Percentiles rank a stretch among this genome's conserved stretches.
Evolutionary conservation across 345 rosid genomes (phyloP).

Genomic region (Ailanthus altissimus): DNA sequence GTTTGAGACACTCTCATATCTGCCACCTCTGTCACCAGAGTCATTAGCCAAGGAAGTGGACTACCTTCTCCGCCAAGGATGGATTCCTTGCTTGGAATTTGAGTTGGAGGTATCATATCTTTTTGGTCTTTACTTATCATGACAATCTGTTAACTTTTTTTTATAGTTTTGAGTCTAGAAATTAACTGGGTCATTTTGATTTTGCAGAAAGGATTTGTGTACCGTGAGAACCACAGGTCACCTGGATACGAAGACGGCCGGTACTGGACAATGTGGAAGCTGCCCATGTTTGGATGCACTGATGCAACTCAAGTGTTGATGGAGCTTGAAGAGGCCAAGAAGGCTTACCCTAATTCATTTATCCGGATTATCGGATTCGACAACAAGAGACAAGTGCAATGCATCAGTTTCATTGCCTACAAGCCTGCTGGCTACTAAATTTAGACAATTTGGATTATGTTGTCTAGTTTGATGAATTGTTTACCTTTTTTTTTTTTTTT

Average conservation of each 20-base stretch:
- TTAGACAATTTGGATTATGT: no score
- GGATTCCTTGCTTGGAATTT: conserved; percentile 72
- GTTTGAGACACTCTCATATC: conserved; percentile 50
- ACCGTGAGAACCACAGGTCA: conserved; percentile 36
- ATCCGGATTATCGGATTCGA: conserved; percentile 48
- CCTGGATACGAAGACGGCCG: conserved; percentile 54
- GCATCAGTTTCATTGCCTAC: conserved; percentile 50
- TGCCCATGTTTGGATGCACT: conserved; percentile 56
- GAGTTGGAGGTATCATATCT: conserved; percentile 35
- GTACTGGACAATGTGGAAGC: conserved; percentile 61
- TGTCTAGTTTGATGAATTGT: no score
- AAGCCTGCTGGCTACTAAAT: conserved; percentile 9
- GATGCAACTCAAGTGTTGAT: conserved; percentile 37
- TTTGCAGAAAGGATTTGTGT: conserved; percentile 35
- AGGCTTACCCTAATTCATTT: conserved; percentile 29
- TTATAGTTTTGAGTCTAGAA: neutral
- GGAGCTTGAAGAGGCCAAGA: conserved; percentile 42
- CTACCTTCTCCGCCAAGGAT: conserved; percentile 52
- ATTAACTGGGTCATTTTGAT: neutral
- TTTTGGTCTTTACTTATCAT: no score
- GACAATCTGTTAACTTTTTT: no score
- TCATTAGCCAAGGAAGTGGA: conserved; percentile 43
- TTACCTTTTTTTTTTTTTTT: neutral
- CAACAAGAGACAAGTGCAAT: conserved; percentile 47
- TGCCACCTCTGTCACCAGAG: conserved; percentile 31